Evolutionary conservation across 225 moss, liverwort and hornwort genomes (phyloP).

Genomic region (Sphagnum contortum): DNA sequence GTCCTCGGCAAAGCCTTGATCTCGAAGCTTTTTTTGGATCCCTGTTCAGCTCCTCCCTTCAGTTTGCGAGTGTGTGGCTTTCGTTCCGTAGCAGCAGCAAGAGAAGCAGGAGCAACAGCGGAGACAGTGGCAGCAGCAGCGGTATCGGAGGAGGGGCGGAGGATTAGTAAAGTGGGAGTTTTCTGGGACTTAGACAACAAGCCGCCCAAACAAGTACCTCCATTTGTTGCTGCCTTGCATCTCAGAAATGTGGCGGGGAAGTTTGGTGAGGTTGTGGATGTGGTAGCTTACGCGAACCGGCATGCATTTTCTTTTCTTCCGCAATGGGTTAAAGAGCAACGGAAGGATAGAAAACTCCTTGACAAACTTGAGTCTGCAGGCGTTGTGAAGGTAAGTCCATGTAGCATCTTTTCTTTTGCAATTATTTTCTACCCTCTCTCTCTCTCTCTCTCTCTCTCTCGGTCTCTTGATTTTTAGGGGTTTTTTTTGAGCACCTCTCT

Average conservation of each 20-base stretch:
- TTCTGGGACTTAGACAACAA: constrained; percentile 99
- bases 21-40: too few relatives aligned
- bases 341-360: constrained; percentile 61
- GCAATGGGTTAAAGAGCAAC: constrained; percentile 77
- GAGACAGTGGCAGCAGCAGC: neutral
- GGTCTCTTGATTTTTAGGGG: too few relatives aligned
- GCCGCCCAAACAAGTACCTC: constrained; percentile 78
- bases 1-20: too few relatives aligned
- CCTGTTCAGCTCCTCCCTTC: too few relatives aligned
- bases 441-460: too few relatives aligned
- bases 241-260: constrained; percentile 72
- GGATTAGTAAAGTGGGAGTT: constrained; percentile 45
- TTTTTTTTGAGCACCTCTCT: too few relatives aligned
- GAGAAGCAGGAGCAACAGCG: neutral
- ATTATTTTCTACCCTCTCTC: too few relatives aligned
- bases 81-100: too few relatives aligned
- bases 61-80: too few relatives aligned
- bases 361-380: constrained; percentile 65
- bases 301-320: constrained; percentile 83
- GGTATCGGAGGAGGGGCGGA: constrained; percentile 7
- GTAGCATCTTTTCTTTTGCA: too few relatives aligned
- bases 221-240: constrained; percentile 74
- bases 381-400: constrained; percentile 35
- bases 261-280: constrained; percentile 78
- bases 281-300: constrained; percentile 89